Evolutionary conservation across 2,329 filamentous ascomycete genomes (phyloP), one percentile per base, ranked within the genome.

Genomic region (Cryphonectria parasitica): DNA sequence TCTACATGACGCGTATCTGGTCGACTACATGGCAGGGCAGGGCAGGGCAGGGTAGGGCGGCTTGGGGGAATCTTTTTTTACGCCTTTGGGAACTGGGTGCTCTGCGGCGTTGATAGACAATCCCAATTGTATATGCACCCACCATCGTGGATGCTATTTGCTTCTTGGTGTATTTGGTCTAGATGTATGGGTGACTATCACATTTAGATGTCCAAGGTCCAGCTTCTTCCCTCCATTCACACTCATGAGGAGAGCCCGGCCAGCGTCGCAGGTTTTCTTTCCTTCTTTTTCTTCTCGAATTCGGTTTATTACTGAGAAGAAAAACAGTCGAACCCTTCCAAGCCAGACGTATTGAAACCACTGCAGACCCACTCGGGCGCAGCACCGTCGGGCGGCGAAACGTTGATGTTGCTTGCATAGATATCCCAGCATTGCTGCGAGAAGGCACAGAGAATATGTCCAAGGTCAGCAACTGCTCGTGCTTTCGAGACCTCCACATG

Each of bases 341-440:
- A 28, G 17, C 66, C 66, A 41, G 56, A 58, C 17, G 56, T 68
- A 28, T 68, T 54, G 43, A 68, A 68, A 1, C 66, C 66, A 39
- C 58, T 68, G 66, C 66, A 68, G 22, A 62, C 41, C 66, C 66
- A 68, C 43, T 68, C 34, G 11, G 66, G 66, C 56, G 58, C 58
- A 25, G 39, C 58, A 19, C 66, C 66, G 28, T 68, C n/a, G 22
- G 66, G 66, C 36, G 66, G 66, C 41, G 19, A 36, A 13, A 68
- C 58, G 41, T 49, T 62, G 56, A 68, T 56, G 31, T 68, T 62
- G 56, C 39, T 62, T 36, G 66, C 66, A n/a, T 68, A 68, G 7
- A 68, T 62, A 61, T 68, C 66, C 39, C 19, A 68, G 43, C 66
- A 68, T 54, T 68, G 66, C 58, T 68, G n/a, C 3, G 43, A 28